Percentiles rank a stretch among this genome's conserved stretches.
These are phyloP conservation scores for Eucalyptus cloeziana DNA, from an alignment of 345 rosid species.

Conservation along the genomic window DNA sequence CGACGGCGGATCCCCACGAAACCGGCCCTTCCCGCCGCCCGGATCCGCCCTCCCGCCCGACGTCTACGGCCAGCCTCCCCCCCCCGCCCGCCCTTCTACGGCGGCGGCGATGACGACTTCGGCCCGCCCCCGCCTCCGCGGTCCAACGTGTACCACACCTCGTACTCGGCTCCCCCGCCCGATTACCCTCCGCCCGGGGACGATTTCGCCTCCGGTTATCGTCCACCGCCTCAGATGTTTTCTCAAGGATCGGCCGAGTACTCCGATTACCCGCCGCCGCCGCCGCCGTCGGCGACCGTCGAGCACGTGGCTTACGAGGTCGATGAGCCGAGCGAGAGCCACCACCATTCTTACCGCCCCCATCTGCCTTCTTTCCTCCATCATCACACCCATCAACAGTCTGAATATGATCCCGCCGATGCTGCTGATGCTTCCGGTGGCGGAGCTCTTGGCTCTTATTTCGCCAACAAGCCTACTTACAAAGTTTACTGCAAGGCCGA, in stretches of 20 bases:
- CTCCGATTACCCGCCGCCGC: background rate
- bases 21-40: background rate
- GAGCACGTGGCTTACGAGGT: constrained; percentile 24
- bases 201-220: background rate
- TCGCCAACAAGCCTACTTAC: constrained; percentile 31
- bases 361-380: constrained; percentile 20
- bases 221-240: constrained; percentile 19
- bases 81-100: background rate
- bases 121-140: constrained; percentile 3
- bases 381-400: constrained; percentile 17
- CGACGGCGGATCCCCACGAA: background rate
- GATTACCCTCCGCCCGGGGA: background rate
- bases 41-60: background rate
- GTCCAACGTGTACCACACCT: background rate
- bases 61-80: constrained; percentile 12
- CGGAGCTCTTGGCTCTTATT: constrained; percentile 2
- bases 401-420: background rate
- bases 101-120: constrained; percentile 1
- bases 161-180: background rate
- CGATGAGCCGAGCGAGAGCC: constrained; percentile 1
- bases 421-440: background rate
- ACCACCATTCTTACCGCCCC: constrained; percentile 18
- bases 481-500: constrained; percentile 61
- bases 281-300: background rate
- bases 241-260: constrained; percentile 27